phyloP scores from a whole-genome alignment of 208 protist species.

The Leishmania mexicana region DNA sequence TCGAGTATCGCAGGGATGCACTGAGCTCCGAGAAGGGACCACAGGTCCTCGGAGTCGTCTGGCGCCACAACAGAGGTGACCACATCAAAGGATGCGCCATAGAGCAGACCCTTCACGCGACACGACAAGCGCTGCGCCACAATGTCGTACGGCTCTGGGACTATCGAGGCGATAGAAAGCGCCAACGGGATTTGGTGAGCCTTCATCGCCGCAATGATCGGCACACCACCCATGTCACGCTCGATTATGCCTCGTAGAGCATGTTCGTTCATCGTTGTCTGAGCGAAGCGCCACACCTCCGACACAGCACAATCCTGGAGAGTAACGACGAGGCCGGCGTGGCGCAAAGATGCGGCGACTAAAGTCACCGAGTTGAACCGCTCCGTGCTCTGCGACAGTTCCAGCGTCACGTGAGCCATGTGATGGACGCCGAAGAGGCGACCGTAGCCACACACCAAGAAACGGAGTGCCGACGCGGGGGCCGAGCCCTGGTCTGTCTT shows the following conservation, averaged over 20 bases:
- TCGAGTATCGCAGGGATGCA: slow-evolving; percentile 65
- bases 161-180: slow-evolving; percentile 44
- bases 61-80: slow-evolving; percentile 16
- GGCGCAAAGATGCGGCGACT: slow-evolving; percentile 13
- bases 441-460: slow-evolving; percentile 10
- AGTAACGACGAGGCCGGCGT: slow-evolving; percentile 19
- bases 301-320: slow-evolving; percentile 48
- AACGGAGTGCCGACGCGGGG: not conserved
- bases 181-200: slow-evolving; percentile 48
- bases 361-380: slow-evolving; percentile 12
- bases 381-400: slow-evolving; percentile 18
- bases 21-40: slow-evolving; percentile 9
- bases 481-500: not conserved
- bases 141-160: slow-evolving; percentile 41
- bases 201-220: slow-evolving; percentile 53
- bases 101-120: slow-evolving; percentile 55
- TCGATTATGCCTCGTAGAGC: slow-evolving; percentile 28
- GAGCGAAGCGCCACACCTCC: slow-evolving; percentile 27
- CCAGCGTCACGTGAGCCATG: slow-evolving; percentile 18
- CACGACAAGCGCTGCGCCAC: slow-evolving; percentile 34
- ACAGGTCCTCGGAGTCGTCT: slow-evolving; percentile 25
- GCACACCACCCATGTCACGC: slow-evolving; percentile 34
- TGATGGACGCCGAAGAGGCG: slow-evolving; percentile 14
- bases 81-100: slow-evolving; percentile 76
- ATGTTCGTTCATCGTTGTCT: slow-evolving; percentile 24